phyloP scores from a whole-genome alignment of 139 green algal genomes.

The Tetradesmus obliquus region DNA sequence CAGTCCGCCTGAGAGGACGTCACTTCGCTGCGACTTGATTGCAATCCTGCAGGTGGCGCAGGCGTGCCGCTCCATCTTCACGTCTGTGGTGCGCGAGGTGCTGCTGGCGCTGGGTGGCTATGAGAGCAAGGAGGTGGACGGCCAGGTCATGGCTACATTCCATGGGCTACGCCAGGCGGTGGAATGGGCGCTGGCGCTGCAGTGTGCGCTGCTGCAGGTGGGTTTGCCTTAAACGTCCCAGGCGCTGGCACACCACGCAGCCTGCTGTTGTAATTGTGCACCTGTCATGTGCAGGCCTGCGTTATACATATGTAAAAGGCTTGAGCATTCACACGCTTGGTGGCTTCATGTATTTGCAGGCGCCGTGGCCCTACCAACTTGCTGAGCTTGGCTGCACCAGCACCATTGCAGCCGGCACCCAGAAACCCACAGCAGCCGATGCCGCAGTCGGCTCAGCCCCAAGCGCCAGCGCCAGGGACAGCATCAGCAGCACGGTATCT shows the following conservation, averaged over 20 bases:
- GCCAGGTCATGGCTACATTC: conserved; percentile 61
- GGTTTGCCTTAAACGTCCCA: conserved; percentile 33
- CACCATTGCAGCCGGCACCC: neutral
- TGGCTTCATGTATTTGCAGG: conserved; percentile 13
- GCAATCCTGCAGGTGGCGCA: neutral
- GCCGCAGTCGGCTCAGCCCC: neutral
- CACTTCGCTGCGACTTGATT: neutral
- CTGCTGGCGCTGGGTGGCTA: conserved; percentile 50
- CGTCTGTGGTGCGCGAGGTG: conserved; percentile 29
- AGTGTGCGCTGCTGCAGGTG: conserved; percentile 61
- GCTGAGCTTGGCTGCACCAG: neutral
- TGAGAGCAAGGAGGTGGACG: conserved; percentile 70
- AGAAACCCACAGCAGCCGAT: neutral
- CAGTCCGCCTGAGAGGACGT: too few species aligned
- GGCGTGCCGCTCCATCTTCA: conserved; percentile 25
- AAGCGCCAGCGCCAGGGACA: neutral
- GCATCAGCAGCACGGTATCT: neutral
- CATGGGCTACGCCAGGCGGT: conserved; percentile 31
- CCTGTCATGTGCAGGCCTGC: neutral
- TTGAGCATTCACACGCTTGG: too few species aligned
- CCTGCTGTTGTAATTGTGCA: neutral
- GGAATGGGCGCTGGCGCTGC: conserved; percentile 63
- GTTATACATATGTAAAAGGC: too few species aligned
- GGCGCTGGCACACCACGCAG: conserved; percentile 31
- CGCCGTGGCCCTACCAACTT: conserved; percentile 19